Conservation (phyloP, 441 rosid species). For the Gossypium schwendimanii region DNA sequence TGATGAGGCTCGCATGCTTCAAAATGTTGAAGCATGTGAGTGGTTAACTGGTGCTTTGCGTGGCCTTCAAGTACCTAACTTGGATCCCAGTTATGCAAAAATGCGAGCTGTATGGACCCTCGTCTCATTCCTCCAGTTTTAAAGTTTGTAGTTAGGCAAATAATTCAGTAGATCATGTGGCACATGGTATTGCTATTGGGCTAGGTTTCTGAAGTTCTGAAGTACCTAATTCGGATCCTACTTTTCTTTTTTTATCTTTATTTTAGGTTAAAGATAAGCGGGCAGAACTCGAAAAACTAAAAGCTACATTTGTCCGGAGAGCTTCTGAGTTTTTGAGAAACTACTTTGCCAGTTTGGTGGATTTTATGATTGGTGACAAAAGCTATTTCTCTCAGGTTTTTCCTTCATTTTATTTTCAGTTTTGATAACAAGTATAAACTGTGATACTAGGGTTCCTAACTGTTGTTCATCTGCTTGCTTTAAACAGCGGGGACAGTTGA, state of each 20-base stretch:
- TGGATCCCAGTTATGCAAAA: conserved; percentile 73
- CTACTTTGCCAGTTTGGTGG: conserved; percentile 96
- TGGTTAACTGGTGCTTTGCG: conserved; percentile 81
- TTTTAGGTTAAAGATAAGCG: conserved; percentile 86
- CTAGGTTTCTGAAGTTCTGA: neutral
- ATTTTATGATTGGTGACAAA: conserved; percentile 95
- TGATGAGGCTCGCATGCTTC: conserved; percentile 88
- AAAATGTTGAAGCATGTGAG: conserved; percentile 95
- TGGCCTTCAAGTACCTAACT: conserved; percentile 76
- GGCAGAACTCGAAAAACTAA: conserved; percentile 76
- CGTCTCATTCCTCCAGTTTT: conserved; percentile 5
- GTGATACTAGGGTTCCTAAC: conserved; percentile 16
- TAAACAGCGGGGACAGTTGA: conserved; percentile 89
- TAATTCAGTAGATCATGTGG: neutral
- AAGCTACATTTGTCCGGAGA: conserved; percentile 75
- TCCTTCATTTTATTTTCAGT: conserved; percentile 11
- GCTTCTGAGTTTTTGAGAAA: conserved; percentile 96
- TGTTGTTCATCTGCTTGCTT: conserved; percentile 19
- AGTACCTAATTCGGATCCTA: neutral
- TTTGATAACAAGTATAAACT: conserved; percentile 10
- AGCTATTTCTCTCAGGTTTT: conserved; percentile 96
- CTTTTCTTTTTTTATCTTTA: conserved; percentile 10
- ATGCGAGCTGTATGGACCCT: conserved; percentile 74
- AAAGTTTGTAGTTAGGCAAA: conserved; percentile 3
- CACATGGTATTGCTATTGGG: neutral